These are phyloP conservation scores for Colletotrichum spaethianum DNA, from an alignment of 2,329 filamentous ascomycete species.

Conservation along the genomic window DNA sequence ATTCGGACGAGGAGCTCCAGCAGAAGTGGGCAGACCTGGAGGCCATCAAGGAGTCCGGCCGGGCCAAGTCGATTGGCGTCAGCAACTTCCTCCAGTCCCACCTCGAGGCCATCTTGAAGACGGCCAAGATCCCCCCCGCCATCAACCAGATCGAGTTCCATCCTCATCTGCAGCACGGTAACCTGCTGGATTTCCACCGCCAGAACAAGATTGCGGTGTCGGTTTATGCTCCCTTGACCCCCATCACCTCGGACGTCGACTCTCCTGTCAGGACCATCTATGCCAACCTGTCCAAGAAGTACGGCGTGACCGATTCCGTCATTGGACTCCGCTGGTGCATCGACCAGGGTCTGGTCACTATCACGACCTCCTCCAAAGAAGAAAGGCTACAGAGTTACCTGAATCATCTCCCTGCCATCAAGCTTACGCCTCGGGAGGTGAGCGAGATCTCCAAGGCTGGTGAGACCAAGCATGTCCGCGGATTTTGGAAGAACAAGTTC, in stretches of 20 bases:
- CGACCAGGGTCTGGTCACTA: slow-evolving; percentile 70
- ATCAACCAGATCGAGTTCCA: slow-evolving; percentile 89
- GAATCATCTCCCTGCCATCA: slow-evolving; percentile 65
- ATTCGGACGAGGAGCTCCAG: slow-evolving; percentile 68
- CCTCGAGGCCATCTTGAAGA: slow-evolving; percentile 69
- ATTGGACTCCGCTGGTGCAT: slow-evolving; percentile 72
- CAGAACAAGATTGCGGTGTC: slow-evolving; percentile 69
- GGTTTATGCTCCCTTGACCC: slow-evolving; percentile 70
- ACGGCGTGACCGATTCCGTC: slow-evolving; percentile 69
- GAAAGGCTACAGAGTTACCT: slow-evolving; percentile 71
- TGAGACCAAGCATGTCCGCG: slow-evolving; percentile 72
- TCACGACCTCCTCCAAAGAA: slow-evolving; percentile 73
- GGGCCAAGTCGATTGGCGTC: slow-evolving; percentile 80
- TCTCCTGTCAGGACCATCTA: slow-evolving; percentile 70
- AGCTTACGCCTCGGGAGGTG: slow-evolving; percentile 72
- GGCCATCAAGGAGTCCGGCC: slow-evolving; percentile 76
- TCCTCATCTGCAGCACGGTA: slow-evolving; percentile 78
- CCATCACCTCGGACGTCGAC: slow-evolving; percentile 61
- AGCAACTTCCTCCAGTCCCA: slow-evolving; percentile 78
- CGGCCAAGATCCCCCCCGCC: slow-evolving; percentile 74
- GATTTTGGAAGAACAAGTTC: slow-evolving; percentile 71
- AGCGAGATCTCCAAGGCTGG: slow-evolving; percentile 69
- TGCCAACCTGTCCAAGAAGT: slow-evolving; percentile 67
- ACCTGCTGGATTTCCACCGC: slow-evolving; percentile 70
- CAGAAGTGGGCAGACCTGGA: slow-evolving; percentile 72